Percentiles rank a stretch among this genome's conserved stretches.
These are phyloP conservation scores for Teratosphaeriaceae sp. DNA, from an alignment of 2,329 filamentous ascomycete genomes.

Conservation along the genomic window DNA sequence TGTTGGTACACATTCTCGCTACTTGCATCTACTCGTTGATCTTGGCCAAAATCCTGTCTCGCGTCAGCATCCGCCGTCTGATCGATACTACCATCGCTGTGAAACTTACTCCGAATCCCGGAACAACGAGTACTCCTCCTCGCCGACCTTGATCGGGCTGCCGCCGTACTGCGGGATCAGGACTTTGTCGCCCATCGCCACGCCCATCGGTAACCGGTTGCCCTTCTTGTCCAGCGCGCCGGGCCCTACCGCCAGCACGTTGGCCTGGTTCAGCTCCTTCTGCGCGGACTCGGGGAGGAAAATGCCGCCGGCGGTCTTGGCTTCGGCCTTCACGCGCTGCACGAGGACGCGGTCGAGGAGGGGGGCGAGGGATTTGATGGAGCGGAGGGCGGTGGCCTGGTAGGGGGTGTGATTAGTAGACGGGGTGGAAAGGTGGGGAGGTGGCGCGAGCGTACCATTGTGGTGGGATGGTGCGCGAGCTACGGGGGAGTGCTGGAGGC, in stretches of 20 bases:
- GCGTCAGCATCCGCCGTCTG: conserved; percentile 14
- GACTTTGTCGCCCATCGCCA: conserved; percentile 79
- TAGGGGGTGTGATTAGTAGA: conserved; percentile 9
- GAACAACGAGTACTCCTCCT: conserved; percentile 95
- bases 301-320: conserved; percentile 94
- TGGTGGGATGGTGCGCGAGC: neutral
- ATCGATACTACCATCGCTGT: neutral
- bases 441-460: conserved; percentile 7
- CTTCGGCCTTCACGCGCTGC: conserved; percentile 93
- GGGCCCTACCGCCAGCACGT: conserved; percentile 90
- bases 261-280: conserved; percentile 97
- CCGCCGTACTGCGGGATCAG: conserved; percentile 96
- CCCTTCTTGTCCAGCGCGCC: conserved; percentile 83
- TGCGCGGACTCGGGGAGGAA: conserved; percentile 95
- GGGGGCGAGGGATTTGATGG: conserved; percentile 88
- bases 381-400: conserved; percentile 63
- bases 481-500: neutral
- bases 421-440: conserved; percentile 6
- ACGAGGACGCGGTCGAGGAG: conserved; percentile 98
- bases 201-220: conserved; percentile 78
- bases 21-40: conserved; percentile 73
- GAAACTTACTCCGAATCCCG: conserved; percentile 89
- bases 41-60: conserved; percentile 83
- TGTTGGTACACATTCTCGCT: conserved; percentile 19
- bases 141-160: conserved; percentile 91